Evolutionary conservation across 2,329 filamentous ascomycete genomes (phyloP), one percentile per base, ranked within the genome.

Genomic region (Zarea fungicola): DNA sequence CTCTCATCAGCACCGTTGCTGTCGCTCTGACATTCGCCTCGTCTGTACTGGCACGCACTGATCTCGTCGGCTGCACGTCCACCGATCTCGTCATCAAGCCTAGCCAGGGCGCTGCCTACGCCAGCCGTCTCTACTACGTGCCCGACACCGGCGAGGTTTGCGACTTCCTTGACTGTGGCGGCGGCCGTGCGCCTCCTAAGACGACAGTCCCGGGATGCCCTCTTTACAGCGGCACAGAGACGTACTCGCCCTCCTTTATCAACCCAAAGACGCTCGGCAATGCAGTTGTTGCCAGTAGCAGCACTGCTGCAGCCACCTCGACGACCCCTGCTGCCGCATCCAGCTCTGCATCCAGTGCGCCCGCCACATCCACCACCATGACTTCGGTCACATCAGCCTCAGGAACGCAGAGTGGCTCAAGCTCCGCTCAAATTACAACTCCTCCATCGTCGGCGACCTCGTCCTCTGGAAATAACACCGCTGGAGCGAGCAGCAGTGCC

Each of bases 111-210:
- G 61, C 58, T 21, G 61, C 65, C 51, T 75, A 73, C 56, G 70
- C 71, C 36, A 75, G 71, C 48, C 52, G 74, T 40, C 64, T 81
- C 58, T 85, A 73, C 71, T 45, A 45, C 42, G 42, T 45, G 28
- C 81, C 81, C 2, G 80, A 67, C 55, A 80, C 76, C 16, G 80
- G 81, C 60, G 81, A 85, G 68, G 70, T 85, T 60, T 86, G 83
- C 73, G 70, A 71, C 10, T 60, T 79, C 53, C 72, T 82, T 56
- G 83, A 86, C 74, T 86, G 83, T 65, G 83, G 83, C 50, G 83
- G 83, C 55, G 83, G 82, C 48, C 73, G 77, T 39, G 83, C 81
- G 8, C 80, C 83, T 3, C 77, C 80, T 52, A 85, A 81, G 70
- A 80, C 76, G 14, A 76, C 73, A 22, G 76, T 81, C 19, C 83